Evolutionary conservation across 2,329 filamentous ascomycete species (phyloP), one percentile per base, ranked within the genome.

Genomic region (Colletotrichum noveboracense): DNA sequence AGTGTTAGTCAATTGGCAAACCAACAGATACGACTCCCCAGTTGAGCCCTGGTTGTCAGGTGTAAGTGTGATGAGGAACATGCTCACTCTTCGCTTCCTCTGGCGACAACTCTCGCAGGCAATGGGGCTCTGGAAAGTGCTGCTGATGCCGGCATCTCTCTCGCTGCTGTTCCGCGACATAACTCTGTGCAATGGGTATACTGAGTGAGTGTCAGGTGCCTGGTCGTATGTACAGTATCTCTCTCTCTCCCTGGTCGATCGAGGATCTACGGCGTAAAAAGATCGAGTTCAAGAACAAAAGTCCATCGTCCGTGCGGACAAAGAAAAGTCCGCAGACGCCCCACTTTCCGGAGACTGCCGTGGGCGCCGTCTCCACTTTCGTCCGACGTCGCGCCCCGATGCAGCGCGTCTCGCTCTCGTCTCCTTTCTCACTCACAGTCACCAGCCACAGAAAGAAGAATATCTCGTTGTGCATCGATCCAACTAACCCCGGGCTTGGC

Each of bases 91-190:
- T 62, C 83, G 81, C 43, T 84, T 84, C 58, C 80, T 80, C 36
- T 82, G 81, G 14, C 82, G 80, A 65, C 83, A 84, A 36, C 80
- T 76, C 30, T 81, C 81, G 9, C 82, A 84, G 8, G 83, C 83
- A 61, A 83, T 83, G 6, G 82, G 81, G 48, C 82, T 82, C 32
- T 81, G 48, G 16, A 66, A 21, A 7, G 60, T 38, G 13, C n/a
- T 66, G 28, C 28, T 48, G 18, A 5, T 58, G 32, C 70, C 66
- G 16, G 48, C 66, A 13, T 58, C 70, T 9, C 30, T 24, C 16
- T 36, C 58, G 21, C 43, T 38, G 55, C 65, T 65, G 32, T 76
- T 69, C 24, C 58, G 43, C 18, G 71, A 66, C 74, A 74, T 74
- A 26, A 5, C 3, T 14, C 34, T 21, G 66, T 21, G 6, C 43